A percentile compares a stretch with the other conserved stretches of the same genome.
Evolutionary conservation across 306 rosid genomes (phyloP).

Genomic region (Gillenia trifoliata): DNA sequence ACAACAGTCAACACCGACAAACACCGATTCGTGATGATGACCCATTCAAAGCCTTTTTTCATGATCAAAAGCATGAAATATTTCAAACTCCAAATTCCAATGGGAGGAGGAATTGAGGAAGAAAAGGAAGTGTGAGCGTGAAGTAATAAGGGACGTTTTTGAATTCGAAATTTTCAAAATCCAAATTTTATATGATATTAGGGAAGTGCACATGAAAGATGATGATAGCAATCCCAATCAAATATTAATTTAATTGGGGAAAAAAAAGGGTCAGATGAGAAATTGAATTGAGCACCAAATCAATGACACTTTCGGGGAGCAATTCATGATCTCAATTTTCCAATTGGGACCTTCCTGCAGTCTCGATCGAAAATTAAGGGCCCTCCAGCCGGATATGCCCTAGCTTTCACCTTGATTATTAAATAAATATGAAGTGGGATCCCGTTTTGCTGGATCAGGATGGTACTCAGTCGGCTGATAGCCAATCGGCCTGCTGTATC

Average conservation of each 20-base stretch:
- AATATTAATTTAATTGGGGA: slow-evolving; percentile 24
- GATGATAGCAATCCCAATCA: slow-evolving; percentile 12
- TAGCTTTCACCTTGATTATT: not conserved
- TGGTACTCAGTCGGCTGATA: too few relatives aligned
- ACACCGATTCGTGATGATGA: not conserved
- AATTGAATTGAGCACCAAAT: not conserved
- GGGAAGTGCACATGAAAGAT: slow-evolving; percentile 33
- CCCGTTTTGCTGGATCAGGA: not conserved
- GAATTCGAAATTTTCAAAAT: slow-evolving; percentile 18
- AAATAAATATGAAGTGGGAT: too few relatives aligned
- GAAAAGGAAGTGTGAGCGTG: slow-evolving; percentile 22
- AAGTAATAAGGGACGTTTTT: slow-evolving; percentile 6
- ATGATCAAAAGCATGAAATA: not conserved
- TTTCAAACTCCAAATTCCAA: slow-evolving; percentile 20
- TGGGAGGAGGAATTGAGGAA: not conserved
- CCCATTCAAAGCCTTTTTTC: slow-evolving; percentile 6
- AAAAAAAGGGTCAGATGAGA: slow-evolving; percentile 2
- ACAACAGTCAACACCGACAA: slow-evolving; percentile 6
- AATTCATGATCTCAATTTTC: not conserved
- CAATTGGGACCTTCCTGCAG: slow-evolving; percentile 23
- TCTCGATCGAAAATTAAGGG: slow-evolving; percentile 37
- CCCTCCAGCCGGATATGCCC: not conserved
- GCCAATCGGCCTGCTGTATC: too few relatives aligned
- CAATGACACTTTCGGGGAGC: slow-evolving; percentile 18
- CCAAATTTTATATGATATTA: not conserved